phyloP scores from a whole-genome alignment of 768 basidiomycete species.

The Tylopilus rubrobrunneus region DNA sequence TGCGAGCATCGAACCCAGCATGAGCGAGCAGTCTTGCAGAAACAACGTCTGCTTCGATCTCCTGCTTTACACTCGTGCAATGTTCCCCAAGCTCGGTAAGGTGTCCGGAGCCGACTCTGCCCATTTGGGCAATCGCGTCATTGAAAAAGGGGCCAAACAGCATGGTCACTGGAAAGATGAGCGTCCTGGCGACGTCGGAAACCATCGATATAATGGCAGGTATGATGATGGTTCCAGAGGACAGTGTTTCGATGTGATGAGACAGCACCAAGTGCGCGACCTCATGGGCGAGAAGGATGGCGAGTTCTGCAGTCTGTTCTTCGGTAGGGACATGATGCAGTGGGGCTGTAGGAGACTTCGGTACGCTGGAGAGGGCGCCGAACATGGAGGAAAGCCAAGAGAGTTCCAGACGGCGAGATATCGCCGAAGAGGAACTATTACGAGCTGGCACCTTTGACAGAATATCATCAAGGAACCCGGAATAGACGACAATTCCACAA shows the following conservation, averaged over 20 bases:
- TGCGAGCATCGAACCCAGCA: slow-evolving; percentile 85
- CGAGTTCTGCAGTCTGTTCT: slow-evolving; percentile 84
- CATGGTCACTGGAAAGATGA: slow-evolving; percentile 88
- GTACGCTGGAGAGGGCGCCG: slow-evolving; percentile 35
- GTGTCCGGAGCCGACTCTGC: slow-evolving; percentile 74
- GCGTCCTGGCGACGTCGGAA: slow-evolving; percentile 70
- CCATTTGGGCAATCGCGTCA: slow-evolving; percentile 82
- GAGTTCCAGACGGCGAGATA: slow-evolving; percentile 19
- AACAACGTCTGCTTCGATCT: slow-evolving; percentile 90
- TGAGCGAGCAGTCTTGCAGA: slow-evolving; percentile 86
- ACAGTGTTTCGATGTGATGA: slow-evolving; percentile 91
- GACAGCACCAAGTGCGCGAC: slow-evolving; percentile 86
- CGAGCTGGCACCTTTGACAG: slow-evolving; percentile 41
- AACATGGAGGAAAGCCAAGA: slow-evolving; percentile 51
- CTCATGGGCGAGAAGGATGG: slow-evolving; percentile 90
- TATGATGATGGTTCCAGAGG: slow-evolving; percentile 75
- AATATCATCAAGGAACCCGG: slow-evolving; percentile 89
- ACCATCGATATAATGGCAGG: slow-evolving; percentile 76
- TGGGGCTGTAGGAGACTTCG: slow-evolving; percentile 26
- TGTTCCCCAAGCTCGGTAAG: slow-evolving; percentile 66
- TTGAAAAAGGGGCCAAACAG: slow-evolving; percentile 93
- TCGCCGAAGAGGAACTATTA: slow-evolving; percentile 22
- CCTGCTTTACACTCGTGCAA: slow-evolving; percentile 79
- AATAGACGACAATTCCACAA: slow-evolving; percentile 92
- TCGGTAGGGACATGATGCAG: slow-evolving; percentile 58